Evolutionary conservation across 2,329 filamentous ascomycete genomes (phyloP), one percentile per base, ranked within the genome.

Genomic region (Colletotrichum sp.): DNA sequence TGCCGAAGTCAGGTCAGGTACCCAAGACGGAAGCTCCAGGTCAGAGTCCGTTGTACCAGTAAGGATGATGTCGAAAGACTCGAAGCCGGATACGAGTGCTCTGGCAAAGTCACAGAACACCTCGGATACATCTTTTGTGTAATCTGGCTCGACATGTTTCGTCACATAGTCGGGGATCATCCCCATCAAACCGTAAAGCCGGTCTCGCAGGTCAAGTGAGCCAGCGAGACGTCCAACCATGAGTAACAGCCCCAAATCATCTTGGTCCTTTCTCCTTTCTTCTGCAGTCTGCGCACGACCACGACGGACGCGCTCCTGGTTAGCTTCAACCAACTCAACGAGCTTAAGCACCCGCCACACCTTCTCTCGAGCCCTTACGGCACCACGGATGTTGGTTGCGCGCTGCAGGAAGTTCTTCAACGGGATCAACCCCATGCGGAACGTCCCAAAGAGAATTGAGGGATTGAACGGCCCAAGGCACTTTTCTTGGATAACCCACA

Each of bases 401-500:
- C 65, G 39, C 36, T 73, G 71, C 1, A 73, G 25, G 25, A 73
- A 73, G 39, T 70, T 73, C n/a, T 70, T 67, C 15, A 73, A 12
- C 8, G 56, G 71, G 3, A 73, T 30, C 6, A 73, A 28, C 1
- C 71, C 71, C 71, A 73, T 73, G 1, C 71, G 71, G n/a, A 73
- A 73, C 30, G 55, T 73, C 10, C 71, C 71, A 16, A 73, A 73
- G 22, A 73, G n/a, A 25, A 73, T 73, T 18, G 71, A 73, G n/a
- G 71, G 71, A 12, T 73, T 70, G 25, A 73, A 61, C 3, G 71
- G 66, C 2, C 66, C 71, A 8, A 73, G 71, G 15, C 71, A 73
- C 43, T 73, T 71, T 36, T 74, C 71, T 34, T 74, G 71, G 8
- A 70, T 70, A 27, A 74, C 71, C 71, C 71, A 74, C 10, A 74